A percentile compares a stretch with the other conserved stretches of the same genome.
Evolutionary conservation across 306 rosid genomes (phyloP).

Genomic region (Cucumis melo): DNA sequence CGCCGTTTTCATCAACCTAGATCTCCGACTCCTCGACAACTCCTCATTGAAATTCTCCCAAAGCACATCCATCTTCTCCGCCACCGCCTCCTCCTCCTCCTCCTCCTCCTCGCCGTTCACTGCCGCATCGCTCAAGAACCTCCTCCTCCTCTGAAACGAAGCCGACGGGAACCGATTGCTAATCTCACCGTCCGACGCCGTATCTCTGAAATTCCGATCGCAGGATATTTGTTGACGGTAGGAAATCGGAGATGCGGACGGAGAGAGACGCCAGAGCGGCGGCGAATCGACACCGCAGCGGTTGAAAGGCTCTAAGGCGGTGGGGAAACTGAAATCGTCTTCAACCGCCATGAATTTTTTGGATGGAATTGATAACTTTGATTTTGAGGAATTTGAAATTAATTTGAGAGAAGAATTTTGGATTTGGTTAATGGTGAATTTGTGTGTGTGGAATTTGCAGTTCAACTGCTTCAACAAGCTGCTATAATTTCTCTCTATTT

Average conservation of each 20-base stretch:
- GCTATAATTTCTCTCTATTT: background rate
- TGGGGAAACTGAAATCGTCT: conserved; percentile 9
- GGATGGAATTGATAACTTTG: background rate
- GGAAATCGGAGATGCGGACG: background rate
- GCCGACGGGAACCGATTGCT: background rate
- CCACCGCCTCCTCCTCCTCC: background rate
- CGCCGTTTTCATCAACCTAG: background rate
- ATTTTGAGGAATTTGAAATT: background rate
- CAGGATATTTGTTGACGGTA: background rate
- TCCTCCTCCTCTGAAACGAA: background rate
- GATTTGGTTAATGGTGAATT: background rate
- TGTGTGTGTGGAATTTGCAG: conserved; percentile 3
- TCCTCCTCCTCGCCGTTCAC: background rate
- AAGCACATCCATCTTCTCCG: conserved; percentile 10
- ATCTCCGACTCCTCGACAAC: conserved; percentile 6
- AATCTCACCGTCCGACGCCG: background rate
- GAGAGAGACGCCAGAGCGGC: conserved; percentile 10
- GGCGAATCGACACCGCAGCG: conserved; percentile 10
- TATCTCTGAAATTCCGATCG: background rate
- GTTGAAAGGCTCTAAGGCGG: background rate
- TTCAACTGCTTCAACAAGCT: conserved; percentile 12
- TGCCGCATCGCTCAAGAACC: background rate
- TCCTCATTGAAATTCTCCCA: conserved; percentile 14
- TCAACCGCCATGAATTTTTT: conserved; percentile 4
- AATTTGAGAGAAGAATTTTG: background rate